Evolutionary conservation across 176 grass and related monocot species (phyloP), one percentile per base, ranked within the genome.

Genomic region (Paspalum notatum): DNA sequence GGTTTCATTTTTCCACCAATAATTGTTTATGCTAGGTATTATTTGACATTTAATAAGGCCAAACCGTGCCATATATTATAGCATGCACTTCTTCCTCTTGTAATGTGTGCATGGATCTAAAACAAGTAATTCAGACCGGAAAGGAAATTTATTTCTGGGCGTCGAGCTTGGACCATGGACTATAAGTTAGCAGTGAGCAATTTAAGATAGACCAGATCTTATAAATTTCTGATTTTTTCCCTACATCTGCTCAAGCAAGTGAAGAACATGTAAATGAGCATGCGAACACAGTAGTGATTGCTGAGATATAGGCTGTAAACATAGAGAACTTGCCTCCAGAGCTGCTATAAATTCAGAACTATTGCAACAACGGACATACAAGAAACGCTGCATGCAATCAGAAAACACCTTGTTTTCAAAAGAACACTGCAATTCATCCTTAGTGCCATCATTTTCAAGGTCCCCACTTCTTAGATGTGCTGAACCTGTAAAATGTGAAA

Each of bases 321-420:
- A 79, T 47, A 60, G 53, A 51, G 38, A 67, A 89, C 86, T 82
- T 88, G 80, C 96, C 96, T 98, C 89, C 74, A 95, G 72, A 85
- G 96, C 81, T 76, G 61, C 76, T 57, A 89, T 67, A 74, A 98
- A 94, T 55, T 98, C 92, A 27, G 75, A 82, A 71, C 92, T 93
- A 65, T 66, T 86, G 61, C 94, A 93, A 81, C 90, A 98, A 7
- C 92, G 82, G 22, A 72, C 79, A 78, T 95, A 98, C 57, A 98
- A 76, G 76, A 98, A 98, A 45, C 84, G 88, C 55, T 82, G 85
- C 92, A 98, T 91, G 84, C 92, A 98, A 6, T 86, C 71, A 68
- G 80, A 77, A 73, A 95, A 81, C 74, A 98, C 53, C 25, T 54
- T 72, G 24, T 82, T 67, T 75, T 87, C 55, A 17, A 68, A 68